A percentile compares a stretch with the other conserved stretches of the same genome.
These are phyloP conservation scores for Coemansia sp. DNA, from an alignment of 192 early-diverging fungal genomes.

Conservation along the genomic window DNA sequence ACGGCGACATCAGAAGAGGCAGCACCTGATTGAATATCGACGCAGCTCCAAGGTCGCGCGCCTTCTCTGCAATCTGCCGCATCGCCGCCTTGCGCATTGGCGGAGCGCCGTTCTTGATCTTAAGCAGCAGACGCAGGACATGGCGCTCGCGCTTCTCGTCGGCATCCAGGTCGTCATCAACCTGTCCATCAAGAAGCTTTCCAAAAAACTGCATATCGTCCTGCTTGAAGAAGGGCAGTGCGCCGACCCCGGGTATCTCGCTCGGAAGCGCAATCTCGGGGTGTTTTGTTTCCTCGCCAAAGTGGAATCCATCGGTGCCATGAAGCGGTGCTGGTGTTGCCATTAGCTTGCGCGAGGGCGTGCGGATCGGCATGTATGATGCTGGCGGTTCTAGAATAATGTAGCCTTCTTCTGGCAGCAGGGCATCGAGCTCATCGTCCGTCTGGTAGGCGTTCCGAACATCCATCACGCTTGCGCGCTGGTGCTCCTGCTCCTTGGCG, in stretches of 20 bases:
- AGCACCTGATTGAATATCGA: slow-evolving; percentile 96
- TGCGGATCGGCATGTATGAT: slow-evolving; percentile 90
- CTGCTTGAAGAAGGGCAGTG: slow-evolving; percentile 90
- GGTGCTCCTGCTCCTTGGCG: slow-evolving; percentile 62
- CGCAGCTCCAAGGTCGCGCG: slow-evolving; percentile 90
- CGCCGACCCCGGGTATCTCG: slow-evolving; percentile 86
- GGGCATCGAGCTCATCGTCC: slow-evolving; percentile 93
- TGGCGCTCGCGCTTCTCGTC: slow-evolving; percentile 94
- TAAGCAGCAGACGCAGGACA: slow-evolving; percentile 91
- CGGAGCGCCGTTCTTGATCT: slow-evolving; percentile 98
- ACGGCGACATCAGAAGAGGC: slow-evolving; percentile 94
- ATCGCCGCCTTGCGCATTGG: slow-evolving; percentile 90
- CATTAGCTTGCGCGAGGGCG: slow-evolving; percentile 91
- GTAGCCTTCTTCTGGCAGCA: slow-evolving; percentile 91
- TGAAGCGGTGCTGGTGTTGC: slow-evolving; percentile 89
- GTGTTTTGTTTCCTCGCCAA: slow-evolving; percentile 75
- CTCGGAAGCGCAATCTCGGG: slow-evolving; percentile 68
- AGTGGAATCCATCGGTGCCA: slow-evolving; percentile 70
- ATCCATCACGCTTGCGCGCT: slow-evolving; percentile 77
- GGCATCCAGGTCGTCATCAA: slow-evolving; percentile 76
- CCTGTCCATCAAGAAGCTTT: slow-evolving; percentile 80
- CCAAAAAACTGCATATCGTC: slow-evolving; percentile 99
- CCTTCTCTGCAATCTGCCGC: slow-evolving; percentile 94
- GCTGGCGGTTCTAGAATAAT: slow-evolving; percentile 87
- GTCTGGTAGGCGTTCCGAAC: slow-evolving; percentile 81